Conservation (phyloP, 148 eudicot species). For the Silene conica region DNA sequence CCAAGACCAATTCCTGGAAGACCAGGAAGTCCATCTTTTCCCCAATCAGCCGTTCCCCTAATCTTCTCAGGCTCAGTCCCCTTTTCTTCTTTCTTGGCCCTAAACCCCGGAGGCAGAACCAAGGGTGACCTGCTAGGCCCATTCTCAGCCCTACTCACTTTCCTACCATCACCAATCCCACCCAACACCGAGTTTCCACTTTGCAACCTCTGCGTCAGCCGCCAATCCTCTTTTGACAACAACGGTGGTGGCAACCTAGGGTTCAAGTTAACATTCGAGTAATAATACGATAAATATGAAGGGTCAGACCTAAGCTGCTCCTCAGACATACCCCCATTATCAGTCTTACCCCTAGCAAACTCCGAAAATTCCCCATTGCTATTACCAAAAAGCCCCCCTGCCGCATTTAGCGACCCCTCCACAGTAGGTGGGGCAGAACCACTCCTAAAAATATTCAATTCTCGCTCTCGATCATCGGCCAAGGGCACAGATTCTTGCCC, state of each 20-base stretch:
- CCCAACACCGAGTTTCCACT: conserved; percentile 78
- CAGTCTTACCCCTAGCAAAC: conserved; percentile 38
- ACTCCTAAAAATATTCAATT: conserved; percentile 77
- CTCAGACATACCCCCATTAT: conserved; percentile 65
- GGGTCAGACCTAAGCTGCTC: conserved; percentile 98
- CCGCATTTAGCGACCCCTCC: conserved; percentile 88
- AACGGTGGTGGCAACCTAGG: conserved; percentile 94
- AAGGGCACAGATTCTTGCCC: conserved; percentile 21
- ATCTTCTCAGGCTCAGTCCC: conserved; percentile 50
- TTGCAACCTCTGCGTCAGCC: conserved; percentile 73
- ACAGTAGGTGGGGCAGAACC: conserved; percentile 99
- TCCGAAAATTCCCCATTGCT: conserved; percentile 45
- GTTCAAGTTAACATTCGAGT: conserved; percentile 78
- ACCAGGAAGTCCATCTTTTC: conserved; percentile 91
- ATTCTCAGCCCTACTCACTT: conserved; percentile 50
- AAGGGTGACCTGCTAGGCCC: conserved; percentile 54
- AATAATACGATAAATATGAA: conserved; percentile 76
- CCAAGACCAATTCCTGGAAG: conserved; percentile 88
- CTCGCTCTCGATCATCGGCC: conserved; percentile 65
- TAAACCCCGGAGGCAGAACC: conserved; percentile 84
- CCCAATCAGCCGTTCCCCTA: conserved; percentile 79
- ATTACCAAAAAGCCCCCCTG: conserved; percentile 64
- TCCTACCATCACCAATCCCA: conserved; percentile 89
- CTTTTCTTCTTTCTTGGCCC: conserved; percentile 68
- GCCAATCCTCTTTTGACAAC: conserved; percentile 88